Base-by-base conservation (phyloP, 1,284 basidiomycete species). In the Irpex sp. region DNA sequence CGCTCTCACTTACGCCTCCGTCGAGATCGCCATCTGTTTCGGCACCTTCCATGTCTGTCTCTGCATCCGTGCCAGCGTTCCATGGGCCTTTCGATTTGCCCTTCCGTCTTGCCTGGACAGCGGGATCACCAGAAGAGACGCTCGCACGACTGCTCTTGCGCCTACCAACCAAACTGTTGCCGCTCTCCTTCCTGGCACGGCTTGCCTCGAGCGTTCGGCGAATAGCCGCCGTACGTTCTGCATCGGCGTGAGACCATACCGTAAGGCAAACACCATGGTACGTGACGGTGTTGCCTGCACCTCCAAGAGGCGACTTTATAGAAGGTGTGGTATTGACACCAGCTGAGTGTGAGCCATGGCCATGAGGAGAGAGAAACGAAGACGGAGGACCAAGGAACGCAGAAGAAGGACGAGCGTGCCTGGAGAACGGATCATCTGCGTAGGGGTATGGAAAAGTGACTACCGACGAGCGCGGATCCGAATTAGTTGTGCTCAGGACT, bases 231-330 rank as follows among this genome's bases (percentile, higher is more conserved):
- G 91, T 89, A 60, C 94, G 87, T 70, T 94, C 89, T 2, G 89
- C 87, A 71, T 97, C 95, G 34, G 94, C 94, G 72, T 96, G 94
- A 7, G 92, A 94, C 94, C 94, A 97, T 0, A 97, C 93, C 3
- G 93, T 94, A 59, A 97, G 81, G 67, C 93, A 94, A 38, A 96
- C 93, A 55, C 94, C 95, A 72, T 97, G 87, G 73, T 94, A 97
- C 9, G 89, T 88, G 65, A 91, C 74, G 36, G 85, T 91, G 68
- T 71, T 75, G 44, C 70, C 71, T 38, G 77, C 79, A 37, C 66
- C 64, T 11, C 38, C 57, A 51, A 62, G 47, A 11, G 65, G 60
- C 11, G 77, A 74, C 47, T 74, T 79, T 60, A 76, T 78, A 57
- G 78, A 72, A 44, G 81, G 79, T 63, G 73, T 72, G 13, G 75